Percentiles rank a stretch among this genome's conserved stretches.
These are phyloP conservation scores for Sistotremastrum suecicum DNA, from an alignment of 768 basidiomycete species.

Conservation along the genomic window DNA sequence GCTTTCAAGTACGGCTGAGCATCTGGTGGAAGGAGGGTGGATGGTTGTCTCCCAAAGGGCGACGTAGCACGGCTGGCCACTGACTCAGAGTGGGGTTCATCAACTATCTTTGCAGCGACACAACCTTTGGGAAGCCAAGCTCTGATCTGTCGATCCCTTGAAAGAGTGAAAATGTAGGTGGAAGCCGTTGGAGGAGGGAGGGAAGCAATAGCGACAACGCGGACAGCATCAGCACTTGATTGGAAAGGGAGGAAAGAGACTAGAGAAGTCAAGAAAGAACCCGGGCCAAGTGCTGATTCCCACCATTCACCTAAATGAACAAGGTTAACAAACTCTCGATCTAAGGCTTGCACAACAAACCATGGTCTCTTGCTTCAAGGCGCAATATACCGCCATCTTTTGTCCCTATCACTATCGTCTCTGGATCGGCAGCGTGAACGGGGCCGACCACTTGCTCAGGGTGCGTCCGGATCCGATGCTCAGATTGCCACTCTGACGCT, in stretches of 20 bases:
- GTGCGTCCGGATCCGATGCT: slow-evolving; percentile 48
- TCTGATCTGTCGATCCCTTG: slow-evolving; percentile 72
- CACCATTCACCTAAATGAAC: slow-evolving; percentile 48
- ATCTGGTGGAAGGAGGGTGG: too few relatives aligned
- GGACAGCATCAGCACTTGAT: slow-evolving; percentile 31
- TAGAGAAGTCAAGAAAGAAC: slow-evolving; percentile 51
- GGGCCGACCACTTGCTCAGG: slow-evolving; percentile 24
- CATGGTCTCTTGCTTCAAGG: slow-evolving; percentile 48
- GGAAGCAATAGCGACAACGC: slow-evolving; percentile 59
- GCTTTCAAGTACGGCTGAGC: too few relatives aligned
- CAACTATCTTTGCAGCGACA: slow-evolving; percentile 45
- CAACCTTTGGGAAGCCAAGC: slow-evolving; percentile 76
- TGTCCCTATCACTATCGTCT: slow-evolving; percentile 8
- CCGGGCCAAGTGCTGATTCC: slow-evolving; percentile 49
- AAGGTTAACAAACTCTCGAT: slow-evolving; percentile 3
- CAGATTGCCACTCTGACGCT: slow-evolving; percentile 29
- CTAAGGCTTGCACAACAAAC: slow-evolving; percentile 25
- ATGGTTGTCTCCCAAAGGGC: too few relatives aligned
- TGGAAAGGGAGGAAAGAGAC: slow-evolving; percentile 52
- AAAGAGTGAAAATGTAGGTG: slow-evolving; percentile 68
- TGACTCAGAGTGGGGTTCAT: slow-evolving; percentile 19
- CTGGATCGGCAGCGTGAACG: slow-evolving; percentile 14
- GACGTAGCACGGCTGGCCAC: slow-evolving; percentile 15
- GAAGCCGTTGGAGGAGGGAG: slow-evolving; percentile 67
- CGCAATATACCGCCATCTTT: slow-evolving; percentile 49